phyloP scores from a whole-genome alignment of 257 asterid species.

The Solanum habrochaites region DNA sequence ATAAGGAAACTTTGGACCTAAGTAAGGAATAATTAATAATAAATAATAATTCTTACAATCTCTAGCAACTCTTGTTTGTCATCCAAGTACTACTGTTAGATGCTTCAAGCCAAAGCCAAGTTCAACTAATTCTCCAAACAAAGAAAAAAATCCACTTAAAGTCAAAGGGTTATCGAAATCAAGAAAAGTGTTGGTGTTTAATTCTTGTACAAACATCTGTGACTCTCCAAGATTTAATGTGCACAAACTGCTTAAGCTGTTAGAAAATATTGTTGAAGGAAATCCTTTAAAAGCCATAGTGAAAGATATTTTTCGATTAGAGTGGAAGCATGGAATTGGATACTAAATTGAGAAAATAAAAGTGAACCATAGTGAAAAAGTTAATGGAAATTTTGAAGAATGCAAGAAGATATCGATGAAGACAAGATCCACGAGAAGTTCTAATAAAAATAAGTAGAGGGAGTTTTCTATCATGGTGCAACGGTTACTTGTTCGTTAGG shows the following conservation, averaged over 20 bases:
- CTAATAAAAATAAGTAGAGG: not conserved
- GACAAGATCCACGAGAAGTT: not conserved
- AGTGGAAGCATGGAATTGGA: not conserved
- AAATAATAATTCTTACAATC: not conserved
- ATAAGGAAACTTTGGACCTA: too few species aligned
- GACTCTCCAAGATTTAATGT: not conserved
- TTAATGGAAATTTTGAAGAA: not conserved
- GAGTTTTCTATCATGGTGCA: not conserved
- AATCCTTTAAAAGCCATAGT: not conserved
- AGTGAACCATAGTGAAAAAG: not conserved
- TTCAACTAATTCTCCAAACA: not conserved
- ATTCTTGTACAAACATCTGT: not conserved
- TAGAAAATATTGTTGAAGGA: not conserved
- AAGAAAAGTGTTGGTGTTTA: not conserved
- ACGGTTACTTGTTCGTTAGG: not conserved
- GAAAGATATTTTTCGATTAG: not conserved
- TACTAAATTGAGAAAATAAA: not conserved
- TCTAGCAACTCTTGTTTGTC: slow-evolving; percentile 2
- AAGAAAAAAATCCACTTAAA: not conserved
- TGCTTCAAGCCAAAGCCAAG: slow-evolving; percentile 1
- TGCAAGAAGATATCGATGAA: not conserved
- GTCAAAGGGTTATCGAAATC: not conserved
- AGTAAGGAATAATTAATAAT: too few species aligned
- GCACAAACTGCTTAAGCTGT: not conserved
- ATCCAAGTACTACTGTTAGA: slow-evolving; percentile 2